Conservation (phyloP, 1,284 basidiomycete genomes). For the Trametes polyzona region DNA sequence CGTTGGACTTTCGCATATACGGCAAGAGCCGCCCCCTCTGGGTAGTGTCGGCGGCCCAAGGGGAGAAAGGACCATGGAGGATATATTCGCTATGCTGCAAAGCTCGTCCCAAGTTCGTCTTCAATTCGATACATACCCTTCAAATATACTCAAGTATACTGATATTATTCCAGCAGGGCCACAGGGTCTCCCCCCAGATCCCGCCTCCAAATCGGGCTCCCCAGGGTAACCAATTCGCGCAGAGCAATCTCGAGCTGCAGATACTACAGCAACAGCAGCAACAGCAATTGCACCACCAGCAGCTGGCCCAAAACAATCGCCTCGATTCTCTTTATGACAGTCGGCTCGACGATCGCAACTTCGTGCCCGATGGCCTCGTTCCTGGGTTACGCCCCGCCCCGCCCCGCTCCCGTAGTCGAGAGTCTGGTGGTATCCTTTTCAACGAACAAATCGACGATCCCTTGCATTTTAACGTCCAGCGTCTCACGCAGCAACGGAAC, state of each 20-base stretch:
- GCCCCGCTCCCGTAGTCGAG: conserved; percentile 59
- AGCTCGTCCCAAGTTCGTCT: conserved; percentile 61
- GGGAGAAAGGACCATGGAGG: conserved; percentile 69
- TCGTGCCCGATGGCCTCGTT: conserved; percentile 82
- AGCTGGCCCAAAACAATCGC: conserved; percentile 44
- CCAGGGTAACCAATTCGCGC: conserved; percentile 34
- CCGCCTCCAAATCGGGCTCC: conserved; percentile 31
- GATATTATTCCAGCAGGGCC: conserved; percentile 26
- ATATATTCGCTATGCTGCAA: conserved; percentile 75
- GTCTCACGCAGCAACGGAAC: conserved; percentile 54
- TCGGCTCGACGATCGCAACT: conserved; percentile 71
- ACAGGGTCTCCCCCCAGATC: conserved; percentile 36
- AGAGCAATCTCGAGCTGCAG: conserved; percentile 34
- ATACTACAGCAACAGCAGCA: conserved; percentile 48
- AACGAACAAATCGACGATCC: conserved; percentile 65
- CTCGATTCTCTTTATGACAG: conserved; percentile 74
- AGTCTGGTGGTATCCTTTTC: conserved; percentile 55
- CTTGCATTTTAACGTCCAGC: conserved; percentile 59
- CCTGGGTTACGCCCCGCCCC: conserved; percentile 73
- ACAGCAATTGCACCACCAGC: conserved; percentile 50
- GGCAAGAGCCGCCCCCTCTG: conserved; percentile 47
- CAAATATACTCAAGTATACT: background rate
- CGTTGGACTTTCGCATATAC: conserved; percentile 48
- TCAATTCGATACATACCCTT: background rate
- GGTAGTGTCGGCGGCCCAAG: conserved; percentile 41